Evolutionary conservation across 1,139 yeast species (phyloP).

Genomic region (Magnusiomyces magnusii): DNA sequence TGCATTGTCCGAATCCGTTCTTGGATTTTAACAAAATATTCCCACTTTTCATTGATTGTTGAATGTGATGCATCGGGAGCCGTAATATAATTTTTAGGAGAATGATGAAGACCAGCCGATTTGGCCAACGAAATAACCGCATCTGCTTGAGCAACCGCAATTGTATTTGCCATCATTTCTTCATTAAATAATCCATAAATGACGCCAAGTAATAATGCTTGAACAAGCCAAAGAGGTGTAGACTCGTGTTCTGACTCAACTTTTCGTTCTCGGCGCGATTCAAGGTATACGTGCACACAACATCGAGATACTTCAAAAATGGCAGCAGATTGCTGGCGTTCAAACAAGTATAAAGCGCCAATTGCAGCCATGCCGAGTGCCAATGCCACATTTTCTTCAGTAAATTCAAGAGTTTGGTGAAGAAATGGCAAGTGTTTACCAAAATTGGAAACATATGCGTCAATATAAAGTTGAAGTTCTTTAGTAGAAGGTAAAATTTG

Average conservation of each 20-base stretch:
- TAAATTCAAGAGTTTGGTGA: conserved; percentile 58
- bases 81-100: conserved; percentile 37
- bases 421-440: conserved; percentile 77
- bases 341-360: conserved; percentile 83
- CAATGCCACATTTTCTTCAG: conserved; percentile 62
- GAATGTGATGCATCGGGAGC: conserved; percentile 32
- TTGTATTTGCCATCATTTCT: conserved; percentile 62
- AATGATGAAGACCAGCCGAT: conserved; percentile 65
- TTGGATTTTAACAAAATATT: conserved; percentile 71
- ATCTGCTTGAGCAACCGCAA: conserved; percentile 67
- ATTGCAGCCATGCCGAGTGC: conserved; percentile 78
- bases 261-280: conserved; percentile 42
- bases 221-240: conserved; percentile 85
- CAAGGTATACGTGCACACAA: conserved; percentile 70
- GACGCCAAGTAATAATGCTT: conserved; percentile 71
- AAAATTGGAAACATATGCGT: conserved; percentile 64
- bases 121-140: conserved; percentile 74
- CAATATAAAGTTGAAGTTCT: conserved; percentile 69
- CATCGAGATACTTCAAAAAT: conserved; percentile 73
- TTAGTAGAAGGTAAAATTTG: conserved; percentile 59
- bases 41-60: conserved; percentile 48
- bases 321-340: conserved; percentile 66
- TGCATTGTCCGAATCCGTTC: conserved; percentile 82
- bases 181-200: conserved; percentile 77
- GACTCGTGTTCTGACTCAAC: conserved; percentile 29